Evolutionary conservation across 306 rosid genomes (phyloP).

Genomic region (Abrus precatorius): DNA sequence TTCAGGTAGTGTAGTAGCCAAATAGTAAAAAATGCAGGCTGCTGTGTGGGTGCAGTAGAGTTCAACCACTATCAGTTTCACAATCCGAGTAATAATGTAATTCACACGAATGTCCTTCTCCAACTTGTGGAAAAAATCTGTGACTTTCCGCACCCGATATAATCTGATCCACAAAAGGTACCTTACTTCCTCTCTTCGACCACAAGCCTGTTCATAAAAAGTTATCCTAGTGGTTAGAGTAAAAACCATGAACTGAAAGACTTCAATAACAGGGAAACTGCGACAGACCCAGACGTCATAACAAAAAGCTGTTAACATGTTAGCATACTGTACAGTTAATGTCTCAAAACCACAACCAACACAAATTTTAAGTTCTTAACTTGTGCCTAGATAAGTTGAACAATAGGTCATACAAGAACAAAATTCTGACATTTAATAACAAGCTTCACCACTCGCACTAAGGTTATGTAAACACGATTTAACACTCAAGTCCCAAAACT

Average conservation of each 20-base stretch:
- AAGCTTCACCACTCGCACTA: neutral
- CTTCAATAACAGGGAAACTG: constrained; percentile 32
- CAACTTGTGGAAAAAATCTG: constrained; percentile 59
- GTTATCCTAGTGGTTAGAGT: constrained; percentile 29
- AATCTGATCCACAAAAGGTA: constrained; percentile 91
- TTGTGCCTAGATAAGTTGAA: constrained; percentile 28
- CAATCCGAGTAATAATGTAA: constrained; percentile 78
- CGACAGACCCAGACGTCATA: constrained; percentile 22
- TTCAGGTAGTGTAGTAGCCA: constrained; percentile 92
- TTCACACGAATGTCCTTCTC: constrained; percentile 96
- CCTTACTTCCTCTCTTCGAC: constrained; percentile 82
- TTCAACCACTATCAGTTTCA: constrained; percentile 87
- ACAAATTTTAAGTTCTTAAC: neutral
- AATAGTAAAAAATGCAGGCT: constrained; percentile 95
- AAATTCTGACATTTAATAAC: constrained; percentile 18
- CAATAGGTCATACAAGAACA: neutral
- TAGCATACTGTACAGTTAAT: constrained; percentile 1
- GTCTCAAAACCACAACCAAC: constrained; percentile 37
- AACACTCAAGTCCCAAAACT: neutral
- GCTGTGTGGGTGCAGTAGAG: constrained; percentile 98
- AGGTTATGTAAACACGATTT: constrained; percentile 28
- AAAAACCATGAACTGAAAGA: constrained; percentile 34
- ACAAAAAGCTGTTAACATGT: constrained; percentile 28
- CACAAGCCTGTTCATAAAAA: constrained; percentile 69
- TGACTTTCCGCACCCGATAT: constrained; percentile 75